Evolutionary conservation across 2,329 filamentous ascomycete genomes (phyloP).

Genomic region (Alternaria arbusti): DNA sequence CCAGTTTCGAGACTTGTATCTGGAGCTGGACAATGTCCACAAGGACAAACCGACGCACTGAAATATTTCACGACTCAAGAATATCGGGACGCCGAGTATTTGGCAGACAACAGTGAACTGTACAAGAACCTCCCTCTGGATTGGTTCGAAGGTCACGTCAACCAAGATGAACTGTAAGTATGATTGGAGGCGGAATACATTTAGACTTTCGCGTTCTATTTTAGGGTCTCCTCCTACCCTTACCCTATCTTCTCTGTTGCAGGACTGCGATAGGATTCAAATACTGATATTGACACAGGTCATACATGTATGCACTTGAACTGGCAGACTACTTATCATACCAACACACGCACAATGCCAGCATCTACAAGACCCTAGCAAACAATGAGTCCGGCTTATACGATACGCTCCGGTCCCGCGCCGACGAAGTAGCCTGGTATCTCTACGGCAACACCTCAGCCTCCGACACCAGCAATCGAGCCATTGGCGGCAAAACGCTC

Average conservation of each 20-base stretch:
- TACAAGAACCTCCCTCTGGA: constrained; percentile 55
- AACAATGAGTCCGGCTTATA: constrained; percentile 38
- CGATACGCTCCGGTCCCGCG: constrained; percentile 49
- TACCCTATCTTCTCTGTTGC: neutral
- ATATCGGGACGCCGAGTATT: constrained; percentile 45
- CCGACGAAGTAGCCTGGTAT: constrained; percentile 57
- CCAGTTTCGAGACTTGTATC: constrained; percentile 59
- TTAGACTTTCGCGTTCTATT: neutral
- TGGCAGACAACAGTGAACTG: constrained; percentile 47
- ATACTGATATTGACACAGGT: constrained; percentile 36
- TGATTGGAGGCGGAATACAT: neutral
- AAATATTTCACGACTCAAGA: constrained; percentile 53
- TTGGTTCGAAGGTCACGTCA: constrained; percentile 53
- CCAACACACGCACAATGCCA: constrained; percentile 59
- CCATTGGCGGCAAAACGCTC: constrained; percentile 41
- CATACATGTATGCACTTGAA: constrained; percentile 59
- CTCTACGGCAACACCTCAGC: constrained; percentile 52
- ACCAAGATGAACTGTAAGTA: constrained; percentile 36
- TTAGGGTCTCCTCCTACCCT: neutral
- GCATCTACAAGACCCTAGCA: constrained; percentile 44
- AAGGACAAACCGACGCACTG: constrained; percentile 44
- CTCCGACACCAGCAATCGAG: constrained; percentile 27
- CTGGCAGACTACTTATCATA: constrained; percentile 66
- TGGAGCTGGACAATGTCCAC: constrained; percentile 56
- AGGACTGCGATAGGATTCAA: neutral